Percentiles rank a stretch among this genome's conserved stretches.
These are phyloP conservation scores for Hypholoma sublateritium DNA, from an alignment of 768 basidiomycete genomes.

Conservation along the genomic window DNA sequence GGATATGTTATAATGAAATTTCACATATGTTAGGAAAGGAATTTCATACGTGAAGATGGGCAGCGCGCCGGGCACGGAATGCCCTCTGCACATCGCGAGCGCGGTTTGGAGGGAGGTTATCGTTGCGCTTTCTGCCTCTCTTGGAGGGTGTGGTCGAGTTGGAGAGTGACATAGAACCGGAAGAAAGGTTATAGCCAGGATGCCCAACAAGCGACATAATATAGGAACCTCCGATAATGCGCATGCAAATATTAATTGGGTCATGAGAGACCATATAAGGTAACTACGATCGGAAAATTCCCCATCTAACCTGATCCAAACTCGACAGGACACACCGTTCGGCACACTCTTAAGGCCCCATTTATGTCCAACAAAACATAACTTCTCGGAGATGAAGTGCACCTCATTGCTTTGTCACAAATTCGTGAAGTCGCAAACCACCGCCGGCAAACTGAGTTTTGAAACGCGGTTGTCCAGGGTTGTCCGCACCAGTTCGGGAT, in stretches of 20 bases:
- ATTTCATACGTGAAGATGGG: slow-evolving; percentile 71
- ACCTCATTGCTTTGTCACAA: not conserved
- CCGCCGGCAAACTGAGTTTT: not conserved
- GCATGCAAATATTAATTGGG: slow-evolving; percentile 31
- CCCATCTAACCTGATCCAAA: not conserved
- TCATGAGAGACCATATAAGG: slow-evolving; percentile 21
- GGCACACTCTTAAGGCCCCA: not conserved
- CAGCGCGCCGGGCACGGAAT: slow-evolving; percentile 85
- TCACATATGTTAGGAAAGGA: slow-evolving; percentile 32
- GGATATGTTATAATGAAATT: slow-evolving; percentile 38
- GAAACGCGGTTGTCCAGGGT: too few species aligned
- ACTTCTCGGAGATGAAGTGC: not conserved
- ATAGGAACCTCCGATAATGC: slow-evolving; percentile 33
- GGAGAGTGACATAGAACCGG: slow-evolving; percentile 28
- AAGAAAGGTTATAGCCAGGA: slow-evolving; percentile 17
- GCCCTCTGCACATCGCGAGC: slow-evolving; percentile 89
- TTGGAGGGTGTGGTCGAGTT: slow-evolving; percentile 69
- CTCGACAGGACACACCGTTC: not conserved
- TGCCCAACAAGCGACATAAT: slow-evolving; percentile 36
- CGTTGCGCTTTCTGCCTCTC: slow-evolving; percentile 83
- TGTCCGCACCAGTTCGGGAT: not conserved
- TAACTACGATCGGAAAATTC: slow-evolving; percentile 23
- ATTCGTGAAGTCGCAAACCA: not conserved
- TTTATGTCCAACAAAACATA: not conserved
- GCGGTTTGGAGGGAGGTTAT: slow-evolving; percentile 76